Percentiles rank a stretch among this genome's conserved stretches.
These are phyloP conservation scores for Colletotrichum graminicola DNA, from an alignment of 2,329 filamentous ascomycete genomes.

Conservation along the genomic window DNA sequence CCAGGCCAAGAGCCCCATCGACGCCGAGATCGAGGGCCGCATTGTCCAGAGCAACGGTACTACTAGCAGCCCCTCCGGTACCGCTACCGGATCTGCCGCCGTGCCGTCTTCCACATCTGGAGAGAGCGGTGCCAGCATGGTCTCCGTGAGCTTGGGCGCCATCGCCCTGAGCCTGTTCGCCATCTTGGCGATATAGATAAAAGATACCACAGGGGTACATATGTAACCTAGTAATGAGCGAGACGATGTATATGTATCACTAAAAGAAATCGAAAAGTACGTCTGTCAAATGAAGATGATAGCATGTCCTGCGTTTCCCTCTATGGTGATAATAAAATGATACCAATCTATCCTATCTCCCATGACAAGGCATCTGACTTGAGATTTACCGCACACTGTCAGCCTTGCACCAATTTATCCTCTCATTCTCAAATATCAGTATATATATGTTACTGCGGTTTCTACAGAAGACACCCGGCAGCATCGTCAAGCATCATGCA, in stretches of 20 bases:
- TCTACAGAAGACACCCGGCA: no score
- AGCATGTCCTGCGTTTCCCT: not conserved
- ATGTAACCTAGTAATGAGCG: conserved; percentile 21
- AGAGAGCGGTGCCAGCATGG: conserved; percentile 18
- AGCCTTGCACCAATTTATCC: not conserved
- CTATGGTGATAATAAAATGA: not conserved
- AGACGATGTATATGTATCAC: conserved; percentile 33
- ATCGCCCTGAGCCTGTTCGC: conserved; percentile 11
- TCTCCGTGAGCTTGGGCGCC: conserved; percentile 22
- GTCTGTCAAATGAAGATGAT: not conserved
- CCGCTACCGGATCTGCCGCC: conserved; percentile 14
- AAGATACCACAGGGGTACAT: not conserved
- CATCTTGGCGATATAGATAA: not conserved
- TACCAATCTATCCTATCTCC: not conserved
- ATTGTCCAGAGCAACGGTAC: conserved; percentile 49
- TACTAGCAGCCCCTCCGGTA: conserved; percentile 6
- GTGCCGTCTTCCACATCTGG: conserved; percentile 15
- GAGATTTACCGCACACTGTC: no score
- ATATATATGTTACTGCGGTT: no score
- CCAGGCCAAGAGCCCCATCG: conserved; percentile 60
- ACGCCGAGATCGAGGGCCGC: conserved; percentile 62
- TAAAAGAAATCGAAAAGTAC: conserved; percentile 5
- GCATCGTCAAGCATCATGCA: no score
- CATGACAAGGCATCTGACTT: no score
- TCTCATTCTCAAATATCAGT: no score